phyloP scores from a whole-genome alignment of 2,329 filamentous ascomycete species.

The Aspergillus costaricaensis region DNA sequence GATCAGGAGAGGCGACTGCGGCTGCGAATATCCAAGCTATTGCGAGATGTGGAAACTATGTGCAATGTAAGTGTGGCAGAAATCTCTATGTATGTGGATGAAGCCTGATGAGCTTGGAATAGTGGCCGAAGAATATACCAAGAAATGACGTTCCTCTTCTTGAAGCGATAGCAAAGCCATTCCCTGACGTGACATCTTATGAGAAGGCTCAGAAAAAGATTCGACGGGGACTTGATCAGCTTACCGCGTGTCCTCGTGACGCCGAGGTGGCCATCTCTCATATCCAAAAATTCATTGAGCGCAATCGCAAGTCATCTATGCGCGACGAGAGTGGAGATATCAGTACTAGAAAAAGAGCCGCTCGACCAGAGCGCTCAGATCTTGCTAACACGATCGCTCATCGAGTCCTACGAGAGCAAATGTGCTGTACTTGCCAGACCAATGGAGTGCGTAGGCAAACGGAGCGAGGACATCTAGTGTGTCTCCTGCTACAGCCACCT shows the following conservation, averaged over 20 bases:
- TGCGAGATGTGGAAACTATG: background rate
- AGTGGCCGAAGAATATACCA: background rate
- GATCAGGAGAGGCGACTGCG: background rate
- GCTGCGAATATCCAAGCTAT: background rate
- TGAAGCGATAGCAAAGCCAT: background rate
- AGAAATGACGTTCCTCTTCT: background rate
- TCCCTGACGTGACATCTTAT: background rate
- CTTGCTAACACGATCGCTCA: background rate
- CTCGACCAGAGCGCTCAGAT: background rate
- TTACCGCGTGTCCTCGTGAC: background rate
- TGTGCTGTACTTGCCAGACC: background rate
- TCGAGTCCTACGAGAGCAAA: background rate
- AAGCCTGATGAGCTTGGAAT: background rate
- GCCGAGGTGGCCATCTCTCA: background rate
- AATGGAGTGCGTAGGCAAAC: background rate
- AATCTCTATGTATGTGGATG: background rate
- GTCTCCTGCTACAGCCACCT: background rate
- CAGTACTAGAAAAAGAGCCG: background rate
- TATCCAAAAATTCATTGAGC: background rate
- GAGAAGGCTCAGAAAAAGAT: background rate
- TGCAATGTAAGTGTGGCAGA: background rate
- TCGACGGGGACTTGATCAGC: background rate
- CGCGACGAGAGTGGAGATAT: background rate
- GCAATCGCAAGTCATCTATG: background rate
- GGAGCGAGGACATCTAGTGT: background rate